phyloP scores from a whole-genome alignment of 164 flowering plant genomes.

The Euptelea pleiosperma region DNA sequence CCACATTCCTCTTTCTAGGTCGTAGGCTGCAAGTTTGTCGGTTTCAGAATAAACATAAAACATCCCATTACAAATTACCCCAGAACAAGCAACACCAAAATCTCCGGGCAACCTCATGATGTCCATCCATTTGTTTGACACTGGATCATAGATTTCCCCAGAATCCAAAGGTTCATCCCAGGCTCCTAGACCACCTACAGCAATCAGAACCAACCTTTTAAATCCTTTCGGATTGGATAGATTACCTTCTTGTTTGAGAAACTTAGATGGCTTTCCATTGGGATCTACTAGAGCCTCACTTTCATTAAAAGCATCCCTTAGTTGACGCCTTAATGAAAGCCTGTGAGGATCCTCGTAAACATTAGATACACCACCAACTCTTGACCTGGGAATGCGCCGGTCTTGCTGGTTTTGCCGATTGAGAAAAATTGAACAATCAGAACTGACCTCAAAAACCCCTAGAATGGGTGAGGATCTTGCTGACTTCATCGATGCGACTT shows the following conservation, averaged over 20 bases:
- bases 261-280: constrained; percentile 35
- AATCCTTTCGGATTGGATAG: constrained; percentile 28
- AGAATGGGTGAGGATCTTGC: constrained; percentile 81
- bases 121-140: constrained; percentile 76
- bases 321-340: constrained; percentile 75
- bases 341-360: constrained; percentile 97
- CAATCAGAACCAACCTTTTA: constrained; percentile 68
- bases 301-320: constrained; percentile 41
- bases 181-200: constrained; percentile 82
- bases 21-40: constrained; percentile 76
- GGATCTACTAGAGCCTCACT: constrained; percentile 33
- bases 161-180: constrained; percentile 92
- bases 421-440: constrained; percentile 40
- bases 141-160: constrained; percentile 85
- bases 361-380: constrained; percentile 72
- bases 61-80: constrained; percentile 60
- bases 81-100: constrained; percentile 78
- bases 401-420: constrained; percentile 55
- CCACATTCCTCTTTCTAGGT: constrained; percentile 83
- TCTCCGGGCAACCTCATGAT: constrained; percentile 69
- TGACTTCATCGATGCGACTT: constrained; percentile 72
- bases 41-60: constrained; percentile 87
- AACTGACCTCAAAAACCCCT: constrained; percentile 61
- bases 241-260: constrained; percentile 36
- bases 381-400: constrained; percentile 48